These are phyloP conservation scores for Discostella stelligeroides DNA, from an alignment of 108 stramenopile genomes.

Conservation along the genomic window DNA sequence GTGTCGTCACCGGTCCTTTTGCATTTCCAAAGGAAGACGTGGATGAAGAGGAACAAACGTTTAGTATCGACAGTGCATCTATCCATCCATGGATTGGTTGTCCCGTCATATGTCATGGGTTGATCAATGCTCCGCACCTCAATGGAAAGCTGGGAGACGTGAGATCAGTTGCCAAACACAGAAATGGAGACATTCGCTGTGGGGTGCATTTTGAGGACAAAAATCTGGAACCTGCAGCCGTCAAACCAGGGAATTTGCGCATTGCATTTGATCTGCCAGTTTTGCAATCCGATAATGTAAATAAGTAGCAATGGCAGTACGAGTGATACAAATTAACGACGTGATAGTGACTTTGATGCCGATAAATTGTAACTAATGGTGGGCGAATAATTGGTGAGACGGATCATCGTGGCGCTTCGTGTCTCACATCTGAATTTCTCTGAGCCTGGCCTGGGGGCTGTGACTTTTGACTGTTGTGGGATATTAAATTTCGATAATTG, in stretches of 20 bases:
- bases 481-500: too few species aligned
- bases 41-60: background rate
- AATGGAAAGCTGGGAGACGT: constrained; percentile 4
- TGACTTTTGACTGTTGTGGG: too few species aligned
- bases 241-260: constrained; percentile 8
- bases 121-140: background rate
- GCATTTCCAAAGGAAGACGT: background rate
- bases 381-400: too few species aligned
- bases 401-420: too few species aligned
- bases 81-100: background rate
- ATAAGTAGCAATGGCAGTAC: too few species aligned
- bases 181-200: background rate
- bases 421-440: too few species aligned
- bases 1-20: background rate
- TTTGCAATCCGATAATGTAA: too few species aligned
- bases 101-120: constrained; percentile 3
- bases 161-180: background rate
- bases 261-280: constrained; percentile 4
- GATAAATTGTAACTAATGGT: too few species aligned
- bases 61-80: background rate
- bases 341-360: too few species aligned
- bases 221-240: background rate
- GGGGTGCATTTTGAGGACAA: background rate
- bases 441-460: too few species aligned
- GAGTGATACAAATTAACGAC: too few species aligned